Percentiles rank a stretch among this genome's conserved stretches.
phyloP scores from a whole-genome alignment of 176 grass and related monocot species.

The Tillandsia leiboldiana region DNA sequence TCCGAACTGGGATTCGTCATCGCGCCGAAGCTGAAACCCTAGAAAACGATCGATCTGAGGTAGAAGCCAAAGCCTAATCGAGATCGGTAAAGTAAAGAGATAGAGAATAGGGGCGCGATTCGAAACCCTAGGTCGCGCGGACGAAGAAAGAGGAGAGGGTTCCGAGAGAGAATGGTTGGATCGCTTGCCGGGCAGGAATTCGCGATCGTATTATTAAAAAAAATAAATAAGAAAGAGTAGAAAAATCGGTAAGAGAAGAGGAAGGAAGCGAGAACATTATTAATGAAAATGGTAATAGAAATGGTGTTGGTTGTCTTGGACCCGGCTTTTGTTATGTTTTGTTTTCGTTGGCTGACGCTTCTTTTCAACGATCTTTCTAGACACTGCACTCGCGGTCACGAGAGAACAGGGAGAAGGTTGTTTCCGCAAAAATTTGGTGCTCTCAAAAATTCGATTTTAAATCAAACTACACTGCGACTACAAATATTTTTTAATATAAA shows the following conservation, averaged over 20 bases:
- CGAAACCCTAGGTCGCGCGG: background rate
- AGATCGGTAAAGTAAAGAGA: background rate
- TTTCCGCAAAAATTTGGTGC: no score
- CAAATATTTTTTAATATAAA: no score
- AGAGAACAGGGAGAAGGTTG: no score
- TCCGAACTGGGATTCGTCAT: slow-evolving; percentile 86
- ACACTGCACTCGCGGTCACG: background rate
- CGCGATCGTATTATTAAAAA: background rate
- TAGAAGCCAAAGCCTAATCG: background rate
- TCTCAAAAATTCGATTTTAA: no score
- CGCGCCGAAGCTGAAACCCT: background rate
- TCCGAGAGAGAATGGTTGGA: background rate
- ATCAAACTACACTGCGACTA: no score
- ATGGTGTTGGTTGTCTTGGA: background rate
- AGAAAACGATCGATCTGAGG: background rate
- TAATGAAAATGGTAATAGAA: background rate
- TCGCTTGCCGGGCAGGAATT: background rate
- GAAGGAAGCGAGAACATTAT: background rate
- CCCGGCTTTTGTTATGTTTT: background rate
- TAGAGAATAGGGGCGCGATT: background rate
- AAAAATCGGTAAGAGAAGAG: background rate
- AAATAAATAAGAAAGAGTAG: no score
- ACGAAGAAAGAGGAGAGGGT: background rate
- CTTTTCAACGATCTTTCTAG: background rate
- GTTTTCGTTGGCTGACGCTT: background rate